Conservation (phyloP, 495 filamentous ascomycete species). For the Antarctomyces pellizariae region DNA sequence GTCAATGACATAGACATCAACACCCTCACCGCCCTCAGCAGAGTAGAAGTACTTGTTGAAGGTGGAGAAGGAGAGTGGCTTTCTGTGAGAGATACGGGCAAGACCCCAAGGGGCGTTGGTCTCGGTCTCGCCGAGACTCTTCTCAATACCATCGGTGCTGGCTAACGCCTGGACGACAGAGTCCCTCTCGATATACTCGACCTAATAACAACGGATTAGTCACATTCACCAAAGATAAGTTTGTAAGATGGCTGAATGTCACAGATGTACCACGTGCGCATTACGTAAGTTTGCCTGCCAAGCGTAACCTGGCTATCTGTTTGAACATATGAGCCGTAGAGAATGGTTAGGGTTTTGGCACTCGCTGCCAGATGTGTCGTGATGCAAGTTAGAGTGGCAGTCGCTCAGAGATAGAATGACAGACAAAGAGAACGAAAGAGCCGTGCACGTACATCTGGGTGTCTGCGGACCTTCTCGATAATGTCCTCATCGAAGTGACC, state of each 20-base stretch:
- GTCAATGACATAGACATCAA: slow-evolving; percentile 97
- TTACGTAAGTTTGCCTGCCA: no score
- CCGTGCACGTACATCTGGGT: slow-evolving; percentile 95
- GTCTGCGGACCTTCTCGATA: slow-evolving; percentile 82
- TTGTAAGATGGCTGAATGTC: slow-evolving; percentile 1
- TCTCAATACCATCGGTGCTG: slow-evolving; percentile 6
- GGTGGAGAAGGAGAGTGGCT: slow-evolving; percentile 61
- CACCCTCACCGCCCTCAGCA: slow-evolving; percentile 79
- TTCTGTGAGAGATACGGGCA: slow-evolving; percentile 88
- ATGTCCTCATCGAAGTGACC: slow-evolving; percentile 86
- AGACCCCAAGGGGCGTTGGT: slow-evolving; percentile 94
- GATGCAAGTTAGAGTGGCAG: no score
- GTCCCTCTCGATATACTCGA: slow-evolving; percentile 92
- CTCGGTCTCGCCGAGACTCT: slow-evolving; percentile 32
- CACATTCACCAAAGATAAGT: neutral
- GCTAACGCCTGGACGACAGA: slow-evolving; percentile 63
- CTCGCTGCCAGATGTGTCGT: no score
- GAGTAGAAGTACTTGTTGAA: slow-evolving; percentile 98
- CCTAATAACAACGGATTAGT: slow-evolving; percentile 26
- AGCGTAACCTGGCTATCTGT: no score
- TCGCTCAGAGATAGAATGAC: no score
- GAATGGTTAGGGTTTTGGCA: no score
- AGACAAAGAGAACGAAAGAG: no score
- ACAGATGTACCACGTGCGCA: neutral
- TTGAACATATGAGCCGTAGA: no score